These are phyloP conservation scores for Thozetella sp. DNA, from an alignment of 495 filamentous ascomycete species.

Conservation along the genomic window DNA sequence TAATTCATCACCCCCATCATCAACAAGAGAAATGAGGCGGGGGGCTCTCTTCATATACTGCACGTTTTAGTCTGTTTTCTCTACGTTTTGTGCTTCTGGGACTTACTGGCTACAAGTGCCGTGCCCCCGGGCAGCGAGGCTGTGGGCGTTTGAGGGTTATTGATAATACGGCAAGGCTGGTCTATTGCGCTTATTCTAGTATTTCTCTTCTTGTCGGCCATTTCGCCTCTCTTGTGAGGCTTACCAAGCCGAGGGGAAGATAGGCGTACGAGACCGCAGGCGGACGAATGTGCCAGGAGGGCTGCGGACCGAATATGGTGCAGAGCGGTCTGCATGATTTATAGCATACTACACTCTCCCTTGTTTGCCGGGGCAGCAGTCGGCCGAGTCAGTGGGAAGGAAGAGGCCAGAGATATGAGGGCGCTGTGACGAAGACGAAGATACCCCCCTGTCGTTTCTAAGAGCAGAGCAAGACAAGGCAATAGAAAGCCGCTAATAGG, in stretches of 20 bases:
- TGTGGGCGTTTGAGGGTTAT: no score
- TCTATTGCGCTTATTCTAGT: background rate
- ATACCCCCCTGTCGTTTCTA: constrained; percentile 1
- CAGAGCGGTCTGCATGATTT: no score
- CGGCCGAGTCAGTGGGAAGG: no score
- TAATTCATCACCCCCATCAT: background rate
- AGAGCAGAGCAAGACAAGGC: background rate
- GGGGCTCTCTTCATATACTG: background rate
- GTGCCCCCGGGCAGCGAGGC: no score
- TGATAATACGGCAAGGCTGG: background rate
- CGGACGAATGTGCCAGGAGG: background rate
- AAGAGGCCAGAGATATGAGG: no score
- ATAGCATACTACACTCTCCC: no score
- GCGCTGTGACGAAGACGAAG: no score
- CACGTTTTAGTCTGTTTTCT: background rate
- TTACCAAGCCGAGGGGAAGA: background rate
- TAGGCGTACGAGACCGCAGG: background rate
- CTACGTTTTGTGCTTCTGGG: background rate
- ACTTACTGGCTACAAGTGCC: background rate
- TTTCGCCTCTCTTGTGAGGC: background rate
- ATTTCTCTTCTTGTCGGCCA: background rate
- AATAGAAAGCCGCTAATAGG: background rate
- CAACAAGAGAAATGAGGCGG: constrained; percentile 3
- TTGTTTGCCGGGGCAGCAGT: no score
- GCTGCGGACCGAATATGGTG: background rate